phyloP scores from a whole-genome alignment of 1,284 basidiomycete species.

The Moniliella sp. region DNA sequence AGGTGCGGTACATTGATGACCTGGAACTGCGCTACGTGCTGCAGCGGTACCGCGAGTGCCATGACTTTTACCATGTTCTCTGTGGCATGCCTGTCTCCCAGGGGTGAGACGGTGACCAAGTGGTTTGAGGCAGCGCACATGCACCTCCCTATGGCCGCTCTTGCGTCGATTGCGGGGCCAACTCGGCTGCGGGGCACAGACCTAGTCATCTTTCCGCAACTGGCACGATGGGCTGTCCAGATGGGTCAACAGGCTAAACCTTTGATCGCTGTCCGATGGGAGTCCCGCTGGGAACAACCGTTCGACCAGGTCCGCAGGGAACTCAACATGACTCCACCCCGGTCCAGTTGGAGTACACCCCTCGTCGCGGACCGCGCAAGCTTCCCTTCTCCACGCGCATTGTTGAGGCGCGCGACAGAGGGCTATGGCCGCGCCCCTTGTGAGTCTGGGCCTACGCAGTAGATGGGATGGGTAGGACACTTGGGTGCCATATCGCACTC shows the following conservation, averaged over 20 bases:
- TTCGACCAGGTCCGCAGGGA: constrained; percentile 57
- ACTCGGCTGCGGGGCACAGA: constrained; percentile 12
- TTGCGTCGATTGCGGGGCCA: constrained; percentile 55
- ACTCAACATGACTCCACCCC: constrained; percentile 40
- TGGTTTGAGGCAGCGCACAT: constrained; percentile 84
- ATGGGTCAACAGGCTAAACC: constrained; percentile 36
- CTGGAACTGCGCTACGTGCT: constrained; percentile 53
- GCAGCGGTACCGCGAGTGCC: constrained; percentile 90
- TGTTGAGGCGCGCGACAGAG: too few relatives aligned
- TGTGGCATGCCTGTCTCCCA: constrained; percentile 68
- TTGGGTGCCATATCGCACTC: too few relatives aligned
- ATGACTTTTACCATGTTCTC: constrained; percentile 78
- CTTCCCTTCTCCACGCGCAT: too few relatives aligned
- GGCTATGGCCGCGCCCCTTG: too few relatives aligned
- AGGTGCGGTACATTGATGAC: constrained; percentile 82
- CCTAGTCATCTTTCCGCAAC: constrained; percentile 2
- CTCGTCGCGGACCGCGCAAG: background rate
- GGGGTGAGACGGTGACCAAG: constrained; percentile 80
- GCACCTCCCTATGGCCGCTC: constrained; percentile 62
- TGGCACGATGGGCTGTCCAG: constrained; percentile 1
- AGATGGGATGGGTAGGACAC: too few relatives aligned
- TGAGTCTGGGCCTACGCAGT: too few relatives aligned
- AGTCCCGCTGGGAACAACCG: constrained; percentile 69
- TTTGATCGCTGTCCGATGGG: constrained; percentile 83
- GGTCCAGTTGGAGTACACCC: background rate